These are phyloP conservation scores for Diaporthe nobilis DNA, from an alignment of 2,329 filamentous ascomycete genomes.

Conservation along the genomic window DNA sequence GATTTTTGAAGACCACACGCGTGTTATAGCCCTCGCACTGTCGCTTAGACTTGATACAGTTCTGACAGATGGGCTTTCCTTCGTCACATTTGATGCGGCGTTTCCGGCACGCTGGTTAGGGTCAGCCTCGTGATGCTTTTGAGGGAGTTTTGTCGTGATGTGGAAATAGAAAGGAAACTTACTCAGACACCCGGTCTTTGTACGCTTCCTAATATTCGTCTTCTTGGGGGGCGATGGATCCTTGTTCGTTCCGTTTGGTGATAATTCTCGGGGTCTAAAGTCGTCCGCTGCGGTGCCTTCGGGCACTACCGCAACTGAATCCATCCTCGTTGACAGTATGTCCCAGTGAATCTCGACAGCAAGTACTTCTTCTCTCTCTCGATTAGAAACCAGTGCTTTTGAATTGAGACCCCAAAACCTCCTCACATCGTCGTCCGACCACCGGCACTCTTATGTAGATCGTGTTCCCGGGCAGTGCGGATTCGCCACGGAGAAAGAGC, in stretches of 20 bases:
- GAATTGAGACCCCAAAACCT: background rate
- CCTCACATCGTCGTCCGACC: conserved; percentile 34
- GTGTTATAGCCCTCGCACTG: conserved; percentile 88
- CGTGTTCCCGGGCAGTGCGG: conserved; percentile 20
- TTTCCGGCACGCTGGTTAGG: conserved; percentile 82
- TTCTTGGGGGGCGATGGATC: conserved; percentile 63
- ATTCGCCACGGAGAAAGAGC: conserved; percentile 1
- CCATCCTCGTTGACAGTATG: background rate
- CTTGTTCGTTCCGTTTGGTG: conserved; percentile 53
- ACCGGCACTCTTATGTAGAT: conserved; percentile 5
- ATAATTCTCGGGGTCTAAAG: conserved; percentile 50
- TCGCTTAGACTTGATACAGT: conserved; percentile 89
- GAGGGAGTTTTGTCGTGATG: background rate
- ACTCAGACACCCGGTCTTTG: conserved; percentile 95
- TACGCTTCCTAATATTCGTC: conserved; percentile 74
- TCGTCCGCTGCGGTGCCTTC: conserved; percentile 43
- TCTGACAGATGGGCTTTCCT: conserved; percentile 84
- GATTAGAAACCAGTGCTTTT: background rate
- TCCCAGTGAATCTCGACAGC: background rate
- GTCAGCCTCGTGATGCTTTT: conserved; percentile 39
- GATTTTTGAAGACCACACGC: conserved; percentile 84
- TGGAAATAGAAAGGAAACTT: conserved; percentile 54
- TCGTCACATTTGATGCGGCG: conserved; percentile 98
- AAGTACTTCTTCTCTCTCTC: background rate
- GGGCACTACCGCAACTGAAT: conserved; percentile 31